phyloP scores from a whole-genome alignment of 163 green algal genomes.

The Scenedesmus sp. region DNA sequence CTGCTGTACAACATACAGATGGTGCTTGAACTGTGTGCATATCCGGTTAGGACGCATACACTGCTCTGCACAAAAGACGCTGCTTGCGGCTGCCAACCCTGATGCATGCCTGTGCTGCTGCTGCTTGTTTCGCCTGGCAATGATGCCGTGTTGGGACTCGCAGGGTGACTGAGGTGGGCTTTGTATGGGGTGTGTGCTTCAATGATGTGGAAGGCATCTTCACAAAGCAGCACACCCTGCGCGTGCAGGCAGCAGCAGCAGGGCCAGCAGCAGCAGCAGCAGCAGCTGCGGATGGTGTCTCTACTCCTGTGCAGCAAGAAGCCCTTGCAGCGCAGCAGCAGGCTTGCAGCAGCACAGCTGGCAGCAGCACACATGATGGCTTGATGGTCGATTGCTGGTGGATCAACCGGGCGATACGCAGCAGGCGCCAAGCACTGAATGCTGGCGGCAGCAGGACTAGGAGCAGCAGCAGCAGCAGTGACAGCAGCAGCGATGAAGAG shows the following conservation, averaged over 20 bases:
- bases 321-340: background rate
- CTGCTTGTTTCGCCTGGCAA: background rate
- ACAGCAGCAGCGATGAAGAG: background rate
- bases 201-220: background rate
- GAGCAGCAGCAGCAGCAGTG: background rate
- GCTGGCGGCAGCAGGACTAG: too few relatives aligned
- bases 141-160: background rate
- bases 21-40: too few relatives aligned
- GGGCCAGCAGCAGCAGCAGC: slow-evolving; percentile 1
- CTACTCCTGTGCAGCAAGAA: background rate
- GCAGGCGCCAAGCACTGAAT: background rate
- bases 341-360: background rate
- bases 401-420: background rate
- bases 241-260: slow-evolving; percentile 12
- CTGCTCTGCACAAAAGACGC: background rate
- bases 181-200: slow-evolving; percentile 7
- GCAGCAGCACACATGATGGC: background rate
- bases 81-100: too few relatives aligned
- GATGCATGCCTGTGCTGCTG: background rate
- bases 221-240: slow-evolving; percentile 2
- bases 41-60: background rate
- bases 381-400: background rate
- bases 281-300: background rate
- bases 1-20: too few relatives aligned
- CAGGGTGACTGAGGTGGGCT: background rate